Evolutionary conservation across 495 filamentous ascomycete genomes (phyloP), one percentile per base, ranked within the genome.

Genomic region (Penicillium pulvis): DNA sequence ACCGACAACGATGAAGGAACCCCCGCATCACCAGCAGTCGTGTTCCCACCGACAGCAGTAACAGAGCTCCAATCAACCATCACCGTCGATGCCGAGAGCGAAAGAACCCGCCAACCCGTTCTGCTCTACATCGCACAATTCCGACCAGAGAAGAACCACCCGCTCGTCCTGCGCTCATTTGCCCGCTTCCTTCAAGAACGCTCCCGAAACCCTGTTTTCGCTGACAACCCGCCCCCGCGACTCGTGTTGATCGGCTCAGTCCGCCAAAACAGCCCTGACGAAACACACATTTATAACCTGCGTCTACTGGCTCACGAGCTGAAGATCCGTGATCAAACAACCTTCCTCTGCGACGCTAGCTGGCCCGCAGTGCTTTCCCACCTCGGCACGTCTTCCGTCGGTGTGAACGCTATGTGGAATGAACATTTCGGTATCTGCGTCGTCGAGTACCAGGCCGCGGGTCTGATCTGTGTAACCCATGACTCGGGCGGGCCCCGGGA

Each of bases 391-490:
- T 82, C 87, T 31, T 92, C 84, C 53, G 80, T 98, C 24, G 94
- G 94, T 36, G 91, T 94, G 3, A 98, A 98, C 66, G 92, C 87
- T 55, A 98, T 98, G 94, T 98, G 95, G 94, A 98, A 97, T 68
- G 94, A 98, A 75, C 94, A 98, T 73, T 98, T 98, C 67, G 95
- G 94, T 17, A 98, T 98, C 60, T 94, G 94, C 6, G 93, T 98
- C 17, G 94, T 98, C 6, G 94, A 98, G 76, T 98, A 98, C 68
- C 94, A 96, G 72, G 94, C 94, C 8, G 95, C 94, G 0, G 94
- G 94, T 0, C 76, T 98, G 35, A 89, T 98, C 52, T 84, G 85
- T 41, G 92, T 98, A 0, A 95, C 97, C 6, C 92, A 98, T 64
- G 82, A 96, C 67, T 90, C 87, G 17, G 94, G 95, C 8, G 94